These are phyloP conservation scores for Diutina scorzettiae DNA, from an alignment of 1,139 yeast genomes.

Conservation along the genomic window DNA sequence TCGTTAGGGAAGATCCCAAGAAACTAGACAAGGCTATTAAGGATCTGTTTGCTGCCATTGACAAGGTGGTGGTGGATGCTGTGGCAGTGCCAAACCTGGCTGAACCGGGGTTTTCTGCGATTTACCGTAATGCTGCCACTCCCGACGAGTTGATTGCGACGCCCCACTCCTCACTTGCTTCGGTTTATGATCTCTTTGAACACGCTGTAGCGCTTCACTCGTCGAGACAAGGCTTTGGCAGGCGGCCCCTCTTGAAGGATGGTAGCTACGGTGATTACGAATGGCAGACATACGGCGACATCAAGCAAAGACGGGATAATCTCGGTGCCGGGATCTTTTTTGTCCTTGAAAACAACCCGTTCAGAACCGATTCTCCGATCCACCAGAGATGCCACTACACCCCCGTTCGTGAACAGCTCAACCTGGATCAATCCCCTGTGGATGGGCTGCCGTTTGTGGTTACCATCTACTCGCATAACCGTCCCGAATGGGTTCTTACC, in stretches of 20 bases:
- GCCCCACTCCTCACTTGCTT: constrained; percentile 39
- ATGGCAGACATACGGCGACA: constrained; percentile 33
- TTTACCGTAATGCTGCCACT: constrained; percentile 37
- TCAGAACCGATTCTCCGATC: constrained; percentile 17
- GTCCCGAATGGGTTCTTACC: constrained; percentile 49
- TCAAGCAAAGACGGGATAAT: constrained; percentile 29
- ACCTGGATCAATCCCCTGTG: constrained; percentile 11
- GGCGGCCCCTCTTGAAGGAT: constrained; percentile 25
- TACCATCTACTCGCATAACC: constrained; percentile 43
- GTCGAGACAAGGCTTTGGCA: constrained; percentile 38
- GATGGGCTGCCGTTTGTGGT: constrained; percentile 31
- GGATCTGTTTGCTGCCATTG: constrained; percentile 10
- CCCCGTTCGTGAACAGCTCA: constrained; percentile 14
- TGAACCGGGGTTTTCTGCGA: constrained; percentile 37
- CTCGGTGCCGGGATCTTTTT: constrained; percentile 59
- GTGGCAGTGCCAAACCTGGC: constrained; percentile 7
- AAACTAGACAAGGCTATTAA: constrained; percentile 9
- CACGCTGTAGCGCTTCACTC: constrained; percentile 25
- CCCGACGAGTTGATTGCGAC: constrained; percentile 25
- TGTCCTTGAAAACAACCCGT: constrained; percentile 34
- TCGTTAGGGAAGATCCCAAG: constrained; percentile 8
- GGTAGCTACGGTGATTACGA: constrained; percentile 34
- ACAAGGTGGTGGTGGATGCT: constrained; percentile 6
- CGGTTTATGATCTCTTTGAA: constrained; percentile 39
- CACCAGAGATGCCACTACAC: constrained; percentile 10